phyloP scores from a whole-genome alignment of 2,329 filamentous ascomycete genomes.

The Verticillium nonalfalfae region DNA sequence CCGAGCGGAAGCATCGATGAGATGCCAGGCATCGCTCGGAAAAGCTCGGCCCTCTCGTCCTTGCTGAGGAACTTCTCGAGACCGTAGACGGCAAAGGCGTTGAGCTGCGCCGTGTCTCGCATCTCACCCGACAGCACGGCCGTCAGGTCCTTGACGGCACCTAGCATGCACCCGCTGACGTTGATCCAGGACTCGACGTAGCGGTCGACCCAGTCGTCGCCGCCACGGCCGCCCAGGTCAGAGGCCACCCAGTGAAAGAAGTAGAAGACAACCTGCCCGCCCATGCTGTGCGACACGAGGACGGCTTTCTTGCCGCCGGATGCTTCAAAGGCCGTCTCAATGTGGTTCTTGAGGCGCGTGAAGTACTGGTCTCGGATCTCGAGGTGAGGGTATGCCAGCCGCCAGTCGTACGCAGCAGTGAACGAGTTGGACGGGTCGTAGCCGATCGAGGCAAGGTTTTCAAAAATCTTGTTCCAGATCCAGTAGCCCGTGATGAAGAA shows the following conservation, averaged over 20 bases:
- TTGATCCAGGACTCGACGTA: constrained; percentile 97
- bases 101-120: constrained; percentile 95
- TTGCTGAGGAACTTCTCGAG: constrained; percentile 91
- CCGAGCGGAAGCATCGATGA: constrained; percentile 96
- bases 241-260: constrained; percentile 73
- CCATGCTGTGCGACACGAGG: constrained; percentile 93
- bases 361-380: constrained; percentile 93
- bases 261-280: constrained; percentile 87
- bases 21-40: constrained; percentile 94
- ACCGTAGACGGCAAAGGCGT: constrained; percentile 93
- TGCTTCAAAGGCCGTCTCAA: constrained; percentile 74
- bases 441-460: constrained; percentile 91
- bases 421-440: constrained; percentile 81
- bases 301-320: constrained; percentile 69
- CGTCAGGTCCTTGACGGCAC: constrained; percentile 83
- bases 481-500: constrained; percentile 91
- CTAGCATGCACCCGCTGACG: constrained; percentile 95
- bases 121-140: constrained; percentile 94
- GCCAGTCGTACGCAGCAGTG: constrained; percentile 80
- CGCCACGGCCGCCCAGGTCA: constrained; percentile 71
- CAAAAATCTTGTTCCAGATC: constrained; percentile 99
- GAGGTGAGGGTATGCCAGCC: constrained; percentile 82
- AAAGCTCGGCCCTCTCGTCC: constrained; percentile 86
- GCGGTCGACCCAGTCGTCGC: constrained; percentile 81
- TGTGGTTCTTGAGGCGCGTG: constrained; percentile 79